A percentile compares a stretch with the other conserved stretches of the same genome.
Conservation (phyloP, 345 rosid genomes). For the Xanthoceras sorbifolium region DNA sequence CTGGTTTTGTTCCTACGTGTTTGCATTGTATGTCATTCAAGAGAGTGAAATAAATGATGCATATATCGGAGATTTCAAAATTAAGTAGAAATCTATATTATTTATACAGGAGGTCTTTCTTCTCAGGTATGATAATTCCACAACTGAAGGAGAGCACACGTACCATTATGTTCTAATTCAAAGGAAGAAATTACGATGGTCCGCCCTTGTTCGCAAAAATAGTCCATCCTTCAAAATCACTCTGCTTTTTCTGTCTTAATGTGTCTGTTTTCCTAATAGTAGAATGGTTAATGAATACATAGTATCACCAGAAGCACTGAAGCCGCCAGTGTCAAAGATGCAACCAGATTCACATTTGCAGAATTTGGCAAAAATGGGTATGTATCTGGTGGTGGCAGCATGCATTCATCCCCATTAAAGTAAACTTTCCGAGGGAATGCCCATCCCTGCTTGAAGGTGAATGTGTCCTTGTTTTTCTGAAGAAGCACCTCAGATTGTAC, state of each 20-base stretch:
- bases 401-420: conserved; percentile 64
- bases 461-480: conserved; percentile 49
- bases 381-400: conserved; percentile 54
- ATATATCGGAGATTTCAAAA: neutral
- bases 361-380: conserved; percentile 49
- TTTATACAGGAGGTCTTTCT: neutral
- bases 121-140: neutral
- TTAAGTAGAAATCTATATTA: neutral
- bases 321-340: conserved; percentile 28
- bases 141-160: conserved; percentile 3
- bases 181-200: conserved; percentile 17
- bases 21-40: neutral
- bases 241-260: conserved; percentile 4
- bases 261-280: conserved; percentile 8
- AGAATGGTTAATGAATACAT: conserved; percentile 19
- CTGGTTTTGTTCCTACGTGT: conserved; percentile 18
- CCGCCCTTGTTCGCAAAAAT: conserved; percentile 9
- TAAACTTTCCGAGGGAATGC: conserved; percentile 60
- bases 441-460: conserved; percentile 59
- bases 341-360: conserved; percentile 25
- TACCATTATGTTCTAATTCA: neutral
- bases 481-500: conserved; percentile 59
- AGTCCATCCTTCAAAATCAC: conserved; percentile 19
- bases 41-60: neutral
- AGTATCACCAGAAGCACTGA: conserved; percentile 32